Percentiles rank a stretch among this genome's conserved stretches.
Evolutionary conservation across 139 green algal species (phyloP).

Genomic region (Dunaliella primolecta): DNA sequence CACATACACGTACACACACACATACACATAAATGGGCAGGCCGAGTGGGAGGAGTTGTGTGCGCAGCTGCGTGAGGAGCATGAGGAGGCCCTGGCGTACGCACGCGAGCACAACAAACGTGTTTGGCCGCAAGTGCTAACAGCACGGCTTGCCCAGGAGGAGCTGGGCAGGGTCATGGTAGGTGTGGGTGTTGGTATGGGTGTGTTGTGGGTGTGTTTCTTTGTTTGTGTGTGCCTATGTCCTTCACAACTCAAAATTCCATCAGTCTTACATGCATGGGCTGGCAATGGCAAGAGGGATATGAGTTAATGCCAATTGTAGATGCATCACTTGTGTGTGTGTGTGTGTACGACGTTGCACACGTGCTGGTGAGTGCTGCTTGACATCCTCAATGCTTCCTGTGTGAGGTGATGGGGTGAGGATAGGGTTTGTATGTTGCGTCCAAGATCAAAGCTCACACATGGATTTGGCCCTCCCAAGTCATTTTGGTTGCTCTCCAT

Average conservation of each 20-base stretch:
- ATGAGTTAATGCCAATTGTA: no score
- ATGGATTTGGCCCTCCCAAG: no score
- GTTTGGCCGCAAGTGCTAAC: conserved; percentile 45
- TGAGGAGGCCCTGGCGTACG: conserved; percentile 9
- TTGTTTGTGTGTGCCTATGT: neutral
- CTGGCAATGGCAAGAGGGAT: no score
- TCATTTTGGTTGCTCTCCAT: no score
- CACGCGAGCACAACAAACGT: conserved; percentile 24
- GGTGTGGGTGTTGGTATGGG: neutral
- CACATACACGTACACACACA: neutral
- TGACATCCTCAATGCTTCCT: neutral
- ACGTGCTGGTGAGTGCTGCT: neutral
- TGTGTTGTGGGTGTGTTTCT: neutral
- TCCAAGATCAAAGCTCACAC: no score
- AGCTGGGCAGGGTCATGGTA: conserved; percentile 33
- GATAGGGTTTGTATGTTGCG: no score
- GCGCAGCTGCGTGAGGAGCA: conserved; percentile 16
- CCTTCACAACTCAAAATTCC: no score
- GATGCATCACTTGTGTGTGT: neutral
- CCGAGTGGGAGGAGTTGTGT: conserved; percentile 11
- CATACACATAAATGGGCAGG: neutral
- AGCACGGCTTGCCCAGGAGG: conserved; percentile 32
- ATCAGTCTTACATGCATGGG: no score
- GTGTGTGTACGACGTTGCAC: neutral
- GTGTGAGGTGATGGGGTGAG: no score